Evolutionary conservation across 2,329 filamentous ascomycete species (phyloP), one percentile per base, ranked within the genome.

Genomic region (Diaporthe sp.): DNA sequence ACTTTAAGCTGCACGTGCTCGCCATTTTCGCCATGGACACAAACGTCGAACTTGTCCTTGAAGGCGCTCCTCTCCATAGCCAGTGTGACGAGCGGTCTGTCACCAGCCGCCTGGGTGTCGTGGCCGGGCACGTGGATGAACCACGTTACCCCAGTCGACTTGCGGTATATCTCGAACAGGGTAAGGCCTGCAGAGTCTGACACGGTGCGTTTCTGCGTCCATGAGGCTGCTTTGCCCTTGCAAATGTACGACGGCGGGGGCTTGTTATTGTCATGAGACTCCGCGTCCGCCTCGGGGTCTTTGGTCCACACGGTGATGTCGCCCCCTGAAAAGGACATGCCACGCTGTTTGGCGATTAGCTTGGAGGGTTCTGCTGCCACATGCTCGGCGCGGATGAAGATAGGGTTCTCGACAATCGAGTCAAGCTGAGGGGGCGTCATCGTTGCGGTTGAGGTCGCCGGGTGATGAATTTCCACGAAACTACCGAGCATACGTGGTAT

Each of bases 151-250:
- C 60, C 60, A 2, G 2, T 3, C 7, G 60, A 8, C 15, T 63
- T 44, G 15, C 60, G 39, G 60, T 42, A 22, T 44, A 63, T 63
- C 60, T 63, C 39, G 39, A 47, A 63, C 3, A 63, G n/a, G 60
- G 39, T 0, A 7, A 3, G 60, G 60, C 60, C 60, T 28, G 60
- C 60, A 2, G 60, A 47, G n/a, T 63, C 60, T 17, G 60, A 63
- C 7, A 63, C 39, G 7, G 60, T 63, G 39, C 60, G 60, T 31
- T 3, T 47, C 60, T 63, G 60, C 8, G n/a, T 63, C 60, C 60
- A 63, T 22, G 60, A 63, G 60, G 25, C 25, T 47, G 60, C 60
- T 44, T 63, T 63, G 13, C 60, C 39, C 60, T 44, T 63, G 60
- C 60, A 63, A 8, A 63, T 47, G 8, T 28, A 63, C 39, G 39